Evolutionary conservation across 2,329 filamentous ascomycete genomes (phyloP).

Genomic region (Septoria linicola): DNA sequence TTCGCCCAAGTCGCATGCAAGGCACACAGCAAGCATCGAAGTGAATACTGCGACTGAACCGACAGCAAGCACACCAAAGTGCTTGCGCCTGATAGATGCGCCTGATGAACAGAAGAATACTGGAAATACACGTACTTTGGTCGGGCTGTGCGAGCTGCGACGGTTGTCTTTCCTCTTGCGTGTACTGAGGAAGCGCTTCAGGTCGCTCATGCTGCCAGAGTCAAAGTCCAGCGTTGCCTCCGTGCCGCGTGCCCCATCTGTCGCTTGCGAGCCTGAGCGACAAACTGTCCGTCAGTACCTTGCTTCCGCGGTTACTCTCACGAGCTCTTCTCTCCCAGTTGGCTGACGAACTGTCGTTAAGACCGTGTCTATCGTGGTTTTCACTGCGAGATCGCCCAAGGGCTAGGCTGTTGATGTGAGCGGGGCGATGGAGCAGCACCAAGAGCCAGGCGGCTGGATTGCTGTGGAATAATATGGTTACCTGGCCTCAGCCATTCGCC

Average conservation of each 20-base stretch:
- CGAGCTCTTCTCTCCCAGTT: no score
- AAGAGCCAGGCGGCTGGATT: not conserved
- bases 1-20: not conserved
- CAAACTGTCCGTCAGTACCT: no score
- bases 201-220: conserved; percentile 49
- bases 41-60: conserved; percentile 1
- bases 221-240: no score
- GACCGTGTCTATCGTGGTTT: no score
- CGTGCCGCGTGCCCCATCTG: conserved; percentile 15
- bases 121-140: conserved; percentile 22
- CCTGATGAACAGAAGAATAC: not conserved
- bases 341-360: no score
- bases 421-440: not conserved
- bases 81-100: no score
- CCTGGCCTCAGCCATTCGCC: not conserved
- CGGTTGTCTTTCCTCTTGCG: conserved; percentile 56
- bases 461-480: not conserved
- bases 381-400: no score
- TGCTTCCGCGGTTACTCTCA: no score
- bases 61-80: no score
- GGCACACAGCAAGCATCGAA: conserved; percentile 8
- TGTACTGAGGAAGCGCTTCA: conserved; percentile 68
- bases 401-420: not conserved
- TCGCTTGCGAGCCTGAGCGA: no score
- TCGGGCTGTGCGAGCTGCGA: conserved; percentile 22